Percentiles rank a stretch among this genome's conserved stretches.
Evolutionary conservation across 129 eudicot genomes (phyloP).

Genomic region (Centrapalus pauciflorus): DNA sequence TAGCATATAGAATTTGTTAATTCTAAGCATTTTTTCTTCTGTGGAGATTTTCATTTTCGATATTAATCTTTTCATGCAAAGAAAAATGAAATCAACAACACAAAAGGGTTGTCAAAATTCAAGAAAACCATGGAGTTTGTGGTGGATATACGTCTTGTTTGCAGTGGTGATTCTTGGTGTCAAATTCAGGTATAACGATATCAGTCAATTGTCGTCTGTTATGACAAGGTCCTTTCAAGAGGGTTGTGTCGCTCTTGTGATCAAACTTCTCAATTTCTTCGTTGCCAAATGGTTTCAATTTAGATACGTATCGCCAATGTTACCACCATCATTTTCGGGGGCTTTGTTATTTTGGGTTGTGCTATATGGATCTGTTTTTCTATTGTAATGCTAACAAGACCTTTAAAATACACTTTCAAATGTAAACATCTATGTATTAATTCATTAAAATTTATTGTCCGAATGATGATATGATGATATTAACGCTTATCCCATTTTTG

Average conservation of each 20-base stretch:
- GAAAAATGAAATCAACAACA: not conserved
- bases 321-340: constrained; percentile 12
- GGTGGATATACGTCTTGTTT: constrained; percentile 1
- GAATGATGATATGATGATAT: too few species aligned
- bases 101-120: not conserved
- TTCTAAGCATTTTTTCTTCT: not conserved
- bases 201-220: not conserved
- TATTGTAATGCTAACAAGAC: not conserved
- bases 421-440: not conserved
- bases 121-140: not conserved
- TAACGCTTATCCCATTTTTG: too few species aligned
- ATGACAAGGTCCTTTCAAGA: not conserved
- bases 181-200: not conserved
- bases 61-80: not conserved
- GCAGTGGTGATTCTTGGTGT: not conserved
- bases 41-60: not conserved
- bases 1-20: not conserved
- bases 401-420: not conserved
- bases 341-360: constrained; percentile 24
- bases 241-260: constrained; percentile 13
- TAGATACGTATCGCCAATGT: constrained; percentile 13
- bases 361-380: not conserved
- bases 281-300: constrained; percentile 27
- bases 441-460: not conserved
- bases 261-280: constrained; percentile 24